phyloP scores from a whole-genome alignment of 2,329 filamentous ascomycete species.

The Ustulina deusta region DNA sequence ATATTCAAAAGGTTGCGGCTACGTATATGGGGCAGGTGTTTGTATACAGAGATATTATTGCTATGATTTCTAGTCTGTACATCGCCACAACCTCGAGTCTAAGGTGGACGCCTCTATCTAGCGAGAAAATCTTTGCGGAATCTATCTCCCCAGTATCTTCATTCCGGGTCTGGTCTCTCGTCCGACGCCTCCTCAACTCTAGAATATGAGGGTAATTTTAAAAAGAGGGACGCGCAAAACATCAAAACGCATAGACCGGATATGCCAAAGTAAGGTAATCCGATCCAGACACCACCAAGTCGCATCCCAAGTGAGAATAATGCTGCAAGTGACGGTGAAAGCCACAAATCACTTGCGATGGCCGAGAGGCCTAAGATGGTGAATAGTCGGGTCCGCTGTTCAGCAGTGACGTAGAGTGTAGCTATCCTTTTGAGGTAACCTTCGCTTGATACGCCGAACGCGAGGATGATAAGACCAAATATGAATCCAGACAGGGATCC shows the following conservation, averaged over 20 bases:
- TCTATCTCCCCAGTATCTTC: not conserved
- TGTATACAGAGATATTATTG: not conserved
- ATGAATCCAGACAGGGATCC: constrained; percentile 46
- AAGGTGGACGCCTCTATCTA: not conserved
- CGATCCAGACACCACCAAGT: constrained; percentile 48
- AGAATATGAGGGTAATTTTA: constrained; percentile 36
- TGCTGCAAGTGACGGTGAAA: constrained; percentile 47
- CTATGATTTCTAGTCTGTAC: constrained; percentile 30
- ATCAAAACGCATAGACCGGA: constrained; percentile 45
- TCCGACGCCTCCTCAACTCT: constrained; percentile 40
- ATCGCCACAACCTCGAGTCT: not conserved
- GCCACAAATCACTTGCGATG: constrained; percentile 45
- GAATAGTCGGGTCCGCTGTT: constrained; percentile 49
- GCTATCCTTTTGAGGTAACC: constrained; percentile 48
- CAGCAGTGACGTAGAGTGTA: constrained; percentile 46
- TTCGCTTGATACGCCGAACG: constrained; percentile 46
- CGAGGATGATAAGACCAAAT: constrained; percentile 48
- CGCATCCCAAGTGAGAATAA: constrained; percentile 50
- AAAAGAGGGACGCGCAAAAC: constrained; percentile 44
- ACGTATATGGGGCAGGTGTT: not conserved
- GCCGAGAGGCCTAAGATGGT: constrained; percentile 45
- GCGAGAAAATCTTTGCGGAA: not conserved
- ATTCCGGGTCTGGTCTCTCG: constrained; percentile 3
- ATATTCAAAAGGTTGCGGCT: not conserved
- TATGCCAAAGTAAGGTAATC: constrained; percentile 51